Evolutionary conservation across 345 rosid species (phyloP).

Genomic region (Boechera divaricarpa): DNA sequence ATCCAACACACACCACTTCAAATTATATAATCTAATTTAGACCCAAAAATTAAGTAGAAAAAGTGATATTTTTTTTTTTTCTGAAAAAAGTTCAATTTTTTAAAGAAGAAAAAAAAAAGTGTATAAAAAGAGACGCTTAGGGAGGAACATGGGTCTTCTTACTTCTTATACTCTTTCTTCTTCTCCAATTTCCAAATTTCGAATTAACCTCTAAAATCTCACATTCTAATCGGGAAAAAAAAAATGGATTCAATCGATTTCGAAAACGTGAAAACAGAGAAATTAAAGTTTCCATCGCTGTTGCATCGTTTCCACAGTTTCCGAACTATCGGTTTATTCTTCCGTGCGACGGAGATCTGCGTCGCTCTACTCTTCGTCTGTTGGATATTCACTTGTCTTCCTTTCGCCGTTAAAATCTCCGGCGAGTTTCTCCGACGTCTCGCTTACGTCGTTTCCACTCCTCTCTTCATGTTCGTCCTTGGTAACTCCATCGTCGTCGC

Average conservation of each 20-base stretch:
- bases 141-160: slow-evolving; percentile 18
- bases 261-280: slow-evolving; percentile 50
- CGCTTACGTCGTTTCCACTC: slow-evolving; percentile 53
- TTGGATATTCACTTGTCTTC: slow-evolving; percentile 60
- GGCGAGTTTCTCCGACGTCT: slow-evolving; percentile 52
- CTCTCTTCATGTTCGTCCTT: slow-evolving; percentile 63
- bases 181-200: background rate
- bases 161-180: background rate
- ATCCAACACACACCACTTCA: background rate
- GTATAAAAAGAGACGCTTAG: slow-evolving; percentile 29
- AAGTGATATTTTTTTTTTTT: background rate
- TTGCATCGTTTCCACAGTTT: slow-evolving; percentile 43
- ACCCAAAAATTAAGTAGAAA: background rate
- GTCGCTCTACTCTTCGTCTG: slow-evolving; percentile 49
- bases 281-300: slow-evolving; percentile 24
- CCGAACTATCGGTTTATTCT: slow-evolving; percentile 44
- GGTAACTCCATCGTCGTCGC: slow-evolving; percentile 64
- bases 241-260: slow-evolving; percentile 41
- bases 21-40: background rate
- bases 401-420: slow-evolving; percentile 55
- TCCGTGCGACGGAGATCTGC: slow-evolving; percentile 47
- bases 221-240: background rate
- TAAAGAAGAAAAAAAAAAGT: background rate
- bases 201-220: background rate
- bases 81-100: background rate